Evolutionary conservation across 345 rosid genomes (phyloP), one percentile per base, ranked within the genome.

Genomic region (Nephelium lappaceum): DNA sequence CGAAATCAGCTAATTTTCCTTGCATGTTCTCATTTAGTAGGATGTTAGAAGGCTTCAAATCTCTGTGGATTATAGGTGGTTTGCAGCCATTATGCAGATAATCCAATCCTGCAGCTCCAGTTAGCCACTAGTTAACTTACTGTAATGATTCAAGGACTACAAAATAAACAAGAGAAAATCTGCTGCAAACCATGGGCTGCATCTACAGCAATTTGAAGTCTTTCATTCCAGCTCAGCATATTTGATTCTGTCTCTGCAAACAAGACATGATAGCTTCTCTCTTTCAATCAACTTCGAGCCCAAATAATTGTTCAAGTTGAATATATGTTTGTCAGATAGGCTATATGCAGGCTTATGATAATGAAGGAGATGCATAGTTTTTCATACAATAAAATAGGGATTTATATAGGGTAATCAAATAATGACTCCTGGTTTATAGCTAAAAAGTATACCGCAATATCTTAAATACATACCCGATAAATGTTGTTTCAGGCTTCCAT

Each of bases 1-100:
- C 89, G 36, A 87, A 87, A 80, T 87, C 89, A 31, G 81, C 85
- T 16, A 85, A 77, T 74, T 80, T 81, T 60, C 88, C 88, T 12
- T 83, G 81, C 86, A 77, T 71, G 81, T 81, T 85, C 11, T 83
- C 83, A 72, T 80, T 79, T 61, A 87, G 78, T 77, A 87, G 81
- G 73, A 85, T 85, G 83, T 85, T 87, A 72, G 86, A 39, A 23
- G 85, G 53, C 77, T 85, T 85, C 53, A 87, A 81, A 81, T 87
- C 90, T 73, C 90, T 74, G 42, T 85, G 85, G 57, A 81, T 27
- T 39, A 81, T 76, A 1, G 83, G 68, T 4, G 79, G 83, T 72
- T 73, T 65, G 68, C 77, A 81, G 5, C 77, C 83, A 62, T 85
- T 36, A 78, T 72, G 72, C 67, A 81, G 67, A 72, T 76, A 81